Conservation (phyloP, 768 basidiomycete species). For the Hygrophorus russula region DNA sequence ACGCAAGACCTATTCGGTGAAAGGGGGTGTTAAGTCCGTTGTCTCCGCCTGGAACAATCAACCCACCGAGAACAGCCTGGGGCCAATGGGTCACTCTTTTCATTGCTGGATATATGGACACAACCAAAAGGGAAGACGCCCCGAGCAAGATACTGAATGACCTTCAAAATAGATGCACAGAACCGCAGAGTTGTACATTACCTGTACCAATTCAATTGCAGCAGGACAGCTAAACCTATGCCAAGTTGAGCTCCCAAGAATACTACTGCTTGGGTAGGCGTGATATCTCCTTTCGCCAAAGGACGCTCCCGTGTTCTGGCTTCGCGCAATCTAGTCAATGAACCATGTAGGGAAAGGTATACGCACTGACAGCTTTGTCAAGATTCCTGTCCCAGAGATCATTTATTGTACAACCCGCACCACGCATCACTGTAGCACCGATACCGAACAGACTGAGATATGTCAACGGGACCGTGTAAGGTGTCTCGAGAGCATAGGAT, state of each 20-base stretch:
- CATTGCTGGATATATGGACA: constrained; percentile 91
- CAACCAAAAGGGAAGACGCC: constrained; percentile 81
- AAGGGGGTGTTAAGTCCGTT: neutral
- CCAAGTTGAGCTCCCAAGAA: constrained; percentile 80
- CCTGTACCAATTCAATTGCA: constrained; percentile 96
- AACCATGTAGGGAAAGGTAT: neutral
- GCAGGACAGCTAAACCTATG: constrained; percentile 72
- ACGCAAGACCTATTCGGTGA: constrained; percentile 61
- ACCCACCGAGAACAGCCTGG: constrained; percentile 83
- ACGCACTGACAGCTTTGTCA: constrained; percentile 81
- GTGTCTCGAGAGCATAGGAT: constrained; percentile 63
- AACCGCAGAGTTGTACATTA: constrained; percentile 20
- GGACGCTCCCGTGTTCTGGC: constrained; percentile 85
- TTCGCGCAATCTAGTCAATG: constrained; percentile 17
- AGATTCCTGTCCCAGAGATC: constrained; percentile 96
- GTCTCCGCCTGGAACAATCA: neutral
- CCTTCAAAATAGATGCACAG: too few species aligned
- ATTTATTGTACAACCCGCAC: constrained; percentile 97
- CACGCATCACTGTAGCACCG: constrained; percentile 92
- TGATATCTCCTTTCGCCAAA: constrained; percentile 75
- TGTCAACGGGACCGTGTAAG: constrained; percentile 55
- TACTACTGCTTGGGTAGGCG: constrained; percentile 56
- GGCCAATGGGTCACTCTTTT: constrained; percentile 97
- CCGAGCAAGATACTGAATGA: constrained; percentile 72
- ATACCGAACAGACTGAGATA: constrained; percentile 79